Base-by-base conservation (phyloP, 2,329 filamentous ascomycete species). In the Aureobasidium subglaciale region DNA sequence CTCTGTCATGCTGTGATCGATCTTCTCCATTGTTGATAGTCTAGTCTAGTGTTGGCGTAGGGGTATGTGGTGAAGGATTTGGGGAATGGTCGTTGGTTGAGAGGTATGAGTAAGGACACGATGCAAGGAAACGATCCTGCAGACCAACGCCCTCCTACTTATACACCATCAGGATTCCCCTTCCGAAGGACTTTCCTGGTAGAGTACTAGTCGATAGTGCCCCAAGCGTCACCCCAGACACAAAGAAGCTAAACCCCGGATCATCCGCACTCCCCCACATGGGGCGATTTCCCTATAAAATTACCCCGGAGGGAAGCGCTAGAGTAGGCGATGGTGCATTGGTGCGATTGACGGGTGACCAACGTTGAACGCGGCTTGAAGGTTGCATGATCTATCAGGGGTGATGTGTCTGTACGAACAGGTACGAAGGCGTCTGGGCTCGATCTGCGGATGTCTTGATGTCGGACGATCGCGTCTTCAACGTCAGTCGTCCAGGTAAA, bases 11-110 rank as follows among this genome's bases (percentile, higher is more conserved):
- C 18, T 32, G 38, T 56, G 55, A 1, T 56, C 55, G 4, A 56
- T 52, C 55, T 56, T 56, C 22, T 56, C 55, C 55, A 56, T 56
- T 5, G 27, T 50, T 15, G 29, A 6, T 5, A 2, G 16, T 11
- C 18, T 16, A n/a, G 13, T 15, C 3, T 30, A 30, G 29, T 37
- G 34, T n/a, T n/a, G n/a, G n/a, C n/a, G n/a, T n/a, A n/a, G n/a
- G n/a, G n/a, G n/a, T n/a, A n/a, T n/a, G n/a, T n/a, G n/a, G n/a
- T n/a, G n/a, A n/a, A n/a, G n/a, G n/a, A n/a, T n/a, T n/a, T n/a
- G n/a, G n/a, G n/a, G n/a, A n/a, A n/a, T n/a, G n/a, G n/a, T 22
- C 2, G 37, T 20, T n/a, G 16, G 34, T 18, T 3, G 5, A 20
- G 32, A 20, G 29, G 22, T 10, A 50, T 27, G 1, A 35, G 9